A percentile compares a stretch with the other conserved stretches of the same genome.
phyloP scores from a whole-genome alignment of 768 basidiomycete species.

The Termitomyces heimii region DNA sequence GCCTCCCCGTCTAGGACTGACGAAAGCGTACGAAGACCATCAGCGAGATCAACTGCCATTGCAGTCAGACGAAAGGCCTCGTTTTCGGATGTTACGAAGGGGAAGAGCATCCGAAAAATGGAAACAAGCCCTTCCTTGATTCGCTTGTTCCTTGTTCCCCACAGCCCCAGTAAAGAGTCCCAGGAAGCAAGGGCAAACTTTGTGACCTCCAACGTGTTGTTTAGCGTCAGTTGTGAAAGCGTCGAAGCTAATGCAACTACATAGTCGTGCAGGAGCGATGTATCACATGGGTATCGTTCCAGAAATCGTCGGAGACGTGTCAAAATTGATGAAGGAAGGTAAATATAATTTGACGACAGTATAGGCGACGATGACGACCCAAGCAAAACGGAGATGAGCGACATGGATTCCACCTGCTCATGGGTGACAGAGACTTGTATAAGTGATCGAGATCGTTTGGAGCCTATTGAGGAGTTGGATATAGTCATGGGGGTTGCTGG shows the following conservation, averaged over 20 bases:
- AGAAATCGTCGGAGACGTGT: constrained; percentile 49
- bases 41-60: constrained; percentile 32
- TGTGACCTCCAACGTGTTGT: constrained; percentile 53
- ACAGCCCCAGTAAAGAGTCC: constrained; percentile 59
- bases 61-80: constrained; percentile 7
- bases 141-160: constrained; percentile 71
- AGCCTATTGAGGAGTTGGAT: constrained; percentile 10
- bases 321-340: constrained; percentile 51
- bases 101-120: constrained; percentile 67
- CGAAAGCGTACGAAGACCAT: constrained; percentile 49
- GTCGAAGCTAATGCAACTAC: constrained; percentile 62
- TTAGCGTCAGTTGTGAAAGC: constrained; percentile 74
- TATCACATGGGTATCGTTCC: constrained; percentile 59
- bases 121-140: constrained; percentile 77
- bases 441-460: constrained; percentile 14
- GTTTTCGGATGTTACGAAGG: constrained; percentile 49
- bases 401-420: constrained; percentile 70
- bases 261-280: constrained; percentile 74
- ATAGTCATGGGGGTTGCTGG: constrained; percentile 14
- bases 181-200: constrained; percentile 59
- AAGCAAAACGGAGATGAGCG: constrained; percentile 56
- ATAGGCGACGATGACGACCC: constrained; percentile 55
- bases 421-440: constrained; percentile 28
- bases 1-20: constrained; percentile 54
- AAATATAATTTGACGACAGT: constrained; percentile 32